Evolutionary conservation across 345 rosid species (phyloP).

Genomic region (Melastoma malabathricum): DNA sequence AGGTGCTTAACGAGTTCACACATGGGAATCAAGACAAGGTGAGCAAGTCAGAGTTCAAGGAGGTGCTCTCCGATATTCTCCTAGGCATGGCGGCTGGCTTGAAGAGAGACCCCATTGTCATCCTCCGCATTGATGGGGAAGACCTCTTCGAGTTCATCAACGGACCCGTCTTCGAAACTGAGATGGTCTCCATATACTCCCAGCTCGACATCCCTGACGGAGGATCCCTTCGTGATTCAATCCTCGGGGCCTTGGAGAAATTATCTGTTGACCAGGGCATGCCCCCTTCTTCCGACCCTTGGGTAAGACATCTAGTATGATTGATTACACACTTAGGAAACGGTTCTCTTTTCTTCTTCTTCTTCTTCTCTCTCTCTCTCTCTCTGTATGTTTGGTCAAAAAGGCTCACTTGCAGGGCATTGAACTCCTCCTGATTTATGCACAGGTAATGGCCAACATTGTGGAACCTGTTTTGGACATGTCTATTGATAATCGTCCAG

Average conservation of each 20-base stretch:
- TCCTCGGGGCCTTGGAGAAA: constrained; percentile 46
- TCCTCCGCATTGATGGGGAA: constrained; percentile 92
- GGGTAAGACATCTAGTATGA: constrained; percentile 30
- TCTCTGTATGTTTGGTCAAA: neutral
- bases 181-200: constrained; percentile 45
- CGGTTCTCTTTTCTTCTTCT: neutral
- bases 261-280: constrained; percentile 86
- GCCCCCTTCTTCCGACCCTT: constrained; percentile 75
- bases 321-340: no score
- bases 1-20: constrained; percentile 87
- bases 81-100: constrained; percentile 95
- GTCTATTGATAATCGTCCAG: constrained; percentile 20
- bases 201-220: constrained; percentile 27
- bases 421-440: neutral
- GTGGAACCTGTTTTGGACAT: constrained; percentile 56
- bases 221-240: constrained; percentile 25
- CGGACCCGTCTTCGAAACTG: constrained; percentile 52
- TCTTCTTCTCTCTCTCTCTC: neutral
- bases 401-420: no score
- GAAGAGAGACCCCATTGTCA: constrained; percentile 88
- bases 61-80: constrained; percentile 74
- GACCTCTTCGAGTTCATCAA: constrained; percentile 74
- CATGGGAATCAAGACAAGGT: constrained; percentile 72
- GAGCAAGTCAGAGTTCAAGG: constrained; percentile 73
- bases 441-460: constrained; percentile 59